Evolutionary conservation across 768 basidiomycete species (phyloP), one percentile per base, ranked within the genome.

Genomic region (Boletus fagicola): DNA sequence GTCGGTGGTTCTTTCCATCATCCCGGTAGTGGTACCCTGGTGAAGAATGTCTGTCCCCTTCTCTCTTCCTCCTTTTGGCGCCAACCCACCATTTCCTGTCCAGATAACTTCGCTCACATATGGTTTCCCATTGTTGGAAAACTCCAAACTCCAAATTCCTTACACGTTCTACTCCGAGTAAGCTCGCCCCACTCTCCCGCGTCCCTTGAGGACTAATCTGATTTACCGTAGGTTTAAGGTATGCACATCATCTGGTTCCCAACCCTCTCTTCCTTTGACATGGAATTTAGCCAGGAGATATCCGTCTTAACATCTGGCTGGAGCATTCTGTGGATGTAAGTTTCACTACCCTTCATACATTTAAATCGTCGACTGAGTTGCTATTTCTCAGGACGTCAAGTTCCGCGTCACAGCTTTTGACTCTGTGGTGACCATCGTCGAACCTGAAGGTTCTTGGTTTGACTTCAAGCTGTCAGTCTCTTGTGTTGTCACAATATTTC

Each of bases 151-250:
- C 49, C 80, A 83, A 58, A 66, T 94, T 53, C 88, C 90, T 9
- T 94, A 84, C 63, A 59, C 76, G 11, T 92, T 94, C 72, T 75
- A 88, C 73, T 92, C 88, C 81, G 89, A 94, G 92, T 93, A 62
- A 72, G 90, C 78, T 20, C 4, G 31, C 40, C 30, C 26, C 13
- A 31, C 26, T 40, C 18, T 36, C 24, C 11, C 1, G 43, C n/a
- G 5, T 53, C 43, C 40, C 11, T 46, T 30, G 49, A 58, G 11
- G 47, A 53, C 12, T 53, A 46, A 54, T 57, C 26, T 47, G 13
- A 35, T 57, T 60, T 31, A 8, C 22, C 62, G 10, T 57, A 88
- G 86, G 70, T 86, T 84, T 74, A 86, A 83, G 82, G 86, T 86
- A 74, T 52, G 52, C 47, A 5, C 11, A 62, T 42, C 15, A 35